These are phyloP conservation scores for Pseudozyma hubeiensis DNA, from an alignment of 1,284 basidiomycete species.

Conservation along the genomic window DNA sequence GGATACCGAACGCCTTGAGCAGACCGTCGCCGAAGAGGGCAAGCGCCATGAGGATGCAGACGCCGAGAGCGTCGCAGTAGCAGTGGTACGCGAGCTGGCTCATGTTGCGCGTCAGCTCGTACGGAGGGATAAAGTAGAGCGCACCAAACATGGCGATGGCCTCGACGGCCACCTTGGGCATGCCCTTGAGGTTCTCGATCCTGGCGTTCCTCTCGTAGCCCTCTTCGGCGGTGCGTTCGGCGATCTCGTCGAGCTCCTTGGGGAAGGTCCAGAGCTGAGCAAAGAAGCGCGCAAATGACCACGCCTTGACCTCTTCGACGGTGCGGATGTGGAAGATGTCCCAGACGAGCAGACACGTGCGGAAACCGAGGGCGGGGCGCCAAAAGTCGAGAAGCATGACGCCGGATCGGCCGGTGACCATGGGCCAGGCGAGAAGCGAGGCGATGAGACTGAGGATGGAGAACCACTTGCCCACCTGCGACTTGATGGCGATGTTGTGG, in stretches of 20 bases:
- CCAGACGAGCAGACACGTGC: constrained; percentile 63
- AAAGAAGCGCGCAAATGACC: constrained; percentile 58
- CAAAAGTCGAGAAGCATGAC: constrained; percentile 65
- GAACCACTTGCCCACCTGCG: constrained; percentile 42
- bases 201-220: constrained; percentile 55
- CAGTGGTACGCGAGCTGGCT: constrained; percentile 57
- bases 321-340: constrained; percentile 65
- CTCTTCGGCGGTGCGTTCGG: constrained; percentile 49
- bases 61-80: constrained; percentile 58
- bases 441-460: constrained; percentile 51
- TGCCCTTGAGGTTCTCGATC: constrained; percentile 54
- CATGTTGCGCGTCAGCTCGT: constrained; percentile 54
- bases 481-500: constrained; percentile 51
- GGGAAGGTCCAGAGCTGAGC: constrained; percentile 68
- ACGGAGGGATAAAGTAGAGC: constrained; percentile 64
- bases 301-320: constrained; percentile 56
- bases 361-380: constrained; percentile 65
- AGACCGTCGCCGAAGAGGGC: constrained; percentile 62
- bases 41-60: constrained; percentile 60
- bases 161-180: constrained; percentile 57
- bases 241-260: constrained; percentile 58
- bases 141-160: constrained; percentile 44
- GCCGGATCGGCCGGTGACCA: constrained; percentile 54
- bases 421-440: constrained; percentile 56
- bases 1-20: constrained; percentile 59